Evolutionary conservation across 306 rosid genomes (phyloP).

Genomic region (Ormosia semicastrata): DNA sequence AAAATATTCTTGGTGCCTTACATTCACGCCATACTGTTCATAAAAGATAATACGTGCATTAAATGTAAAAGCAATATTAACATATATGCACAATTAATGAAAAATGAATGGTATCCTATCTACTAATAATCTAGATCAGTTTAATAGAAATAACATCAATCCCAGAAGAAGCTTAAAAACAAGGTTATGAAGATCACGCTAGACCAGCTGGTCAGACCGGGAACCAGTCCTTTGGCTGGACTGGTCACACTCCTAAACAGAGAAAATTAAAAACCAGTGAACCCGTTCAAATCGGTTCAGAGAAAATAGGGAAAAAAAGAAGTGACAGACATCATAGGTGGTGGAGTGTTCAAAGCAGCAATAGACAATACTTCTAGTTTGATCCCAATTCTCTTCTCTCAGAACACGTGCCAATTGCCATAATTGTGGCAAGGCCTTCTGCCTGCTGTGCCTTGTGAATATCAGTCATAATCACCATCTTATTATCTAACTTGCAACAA

Average conservation of each 20-base stretch:
- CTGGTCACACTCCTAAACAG: neutral
- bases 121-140: neutral
- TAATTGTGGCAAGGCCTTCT: slow-evolving; percentile 40
- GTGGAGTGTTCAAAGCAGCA: neutral
- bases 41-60: neutral
- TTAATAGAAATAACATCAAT: neutral
- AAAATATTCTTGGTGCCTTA: slow-evolving; percentile 95
- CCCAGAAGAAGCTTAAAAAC: neutral
- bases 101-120: neutral
- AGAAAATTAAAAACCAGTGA: neutral
- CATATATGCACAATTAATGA: neutral
- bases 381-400: neutral
- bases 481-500: neutral
- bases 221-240: too few relatives aligned
- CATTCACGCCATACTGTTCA: slow-evolving; percentile 68
- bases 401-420: slow-evolving; percentile 22
- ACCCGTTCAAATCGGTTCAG: neutral
- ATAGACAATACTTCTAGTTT: neutral
- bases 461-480: slow-evolving; percentile 26
- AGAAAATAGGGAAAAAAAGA: neutral
- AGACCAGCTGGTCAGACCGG: neutral
- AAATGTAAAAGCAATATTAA: neutral
- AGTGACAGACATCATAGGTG: neutral
- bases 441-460: slow-evolving; percentile 47
- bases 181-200: neutral